Evolutionary conservation across 441 rosid genomes (phyloP), one percentile per base, ranked within the genome.

Genomic region (Arabidopsis hybrid): DNA sequence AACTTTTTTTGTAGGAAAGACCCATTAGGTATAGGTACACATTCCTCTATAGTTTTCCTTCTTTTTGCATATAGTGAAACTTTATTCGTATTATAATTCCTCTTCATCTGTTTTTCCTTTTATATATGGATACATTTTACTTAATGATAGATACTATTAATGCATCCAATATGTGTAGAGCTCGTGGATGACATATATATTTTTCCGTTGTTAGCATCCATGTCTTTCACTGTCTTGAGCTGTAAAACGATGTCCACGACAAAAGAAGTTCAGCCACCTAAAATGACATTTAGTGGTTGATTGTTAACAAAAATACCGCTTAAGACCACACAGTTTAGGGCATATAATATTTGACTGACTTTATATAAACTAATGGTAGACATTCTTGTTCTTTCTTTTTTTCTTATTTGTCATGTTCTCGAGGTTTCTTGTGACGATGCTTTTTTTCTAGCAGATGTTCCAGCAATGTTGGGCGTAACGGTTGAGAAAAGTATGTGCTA

Each of bases 261-360:
- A 60, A 67, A 67, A 78, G 66, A 78, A 72, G 78, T 60, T 72
- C 65, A 78, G 59, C 81, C 53, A 78, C 78, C 66, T 67, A 78
- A 67, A 65, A 46, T 60, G 74, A 62, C 81, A 60, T 60, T 46
- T 78, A 78, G 78, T 72, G 78, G 55, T 67, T 72, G 70, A 60
- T 78, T 43, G n/a, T 72, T 72, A 51, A 71, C 47, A 52, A 51
- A 71, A 40, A 64, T n/a, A 59, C 65, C 56, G 31, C 60, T 52
- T 65, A 43, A 62, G 34, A 65, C 67, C 72, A 70, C 67, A 18
- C 57, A 38, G 14, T 50, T 77, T 58, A 65, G 72, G 39, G 43
- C 72, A 71, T 76, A 69, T 53, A 71, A 45, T 66, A 65, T 42
- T 17, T 59, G 69, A 65, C 68, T 77, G 50, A 35, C 47, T 58